A percentile compares a stretch with the other conserved stretches of the same genome.
phyloP scores from a whole-genome alignment of 192 early-diverging fungal species.

The Entomortierella parvispora region DNA sequence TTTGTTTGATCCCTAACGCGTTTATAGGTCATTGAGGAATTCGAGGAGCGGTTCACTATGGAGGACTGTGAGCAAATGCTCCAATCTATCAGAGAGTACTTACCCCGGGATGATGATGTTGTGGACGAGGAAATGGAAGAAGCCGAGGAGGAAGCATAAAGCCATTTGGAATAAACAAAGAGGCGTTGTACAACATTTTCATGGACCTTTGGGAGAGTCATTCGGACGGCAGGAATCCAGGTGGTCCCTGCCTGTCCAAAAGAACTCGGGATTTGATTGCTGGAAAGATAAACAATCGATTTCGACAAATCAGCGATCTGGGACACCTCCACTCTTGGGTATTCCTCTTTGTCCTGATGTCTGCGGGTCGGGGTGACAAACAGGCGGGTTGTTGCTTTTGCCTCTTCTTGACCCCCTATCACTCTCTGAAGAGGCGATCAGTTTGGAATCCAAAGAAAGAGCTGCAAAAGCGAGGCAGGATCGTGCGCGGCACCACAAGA shows the following conservation, averaged over 20 bases:
- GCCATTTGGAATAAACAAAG: background rate
- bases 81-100: constrained; percentile 51
- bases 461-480: too few relatives aligned
- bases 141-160: constrained; percentile 34
- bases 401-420: background rate
- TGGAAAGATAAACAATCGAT: too few relatives aligned
- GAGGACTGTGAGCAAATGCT: constrained; percentile 65
- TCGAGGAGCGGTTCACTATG: constrained; percentile 68
- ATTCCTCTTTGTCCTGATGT: too few relatives aligned
- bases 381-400: background rate
- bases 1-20: background rate
- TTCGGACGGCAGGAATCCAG: too few relatives aligned
- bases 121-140: constrained; percentile 45
- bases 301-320: too few relatives aligned
- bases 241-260: too few relatives aligned
- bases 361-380: background rate
- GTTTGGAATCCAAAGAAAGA: background rate
- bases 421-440: background rate
- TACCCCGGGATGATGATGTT: constrained; percentile 64
- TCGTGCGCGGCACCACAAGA: background rate
- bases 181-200: background rate
- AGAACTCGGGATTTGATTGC: too few relatives aligned
- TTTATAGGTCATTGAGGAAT: constrained; percentile 75
- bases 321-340: too few relatives aligned
- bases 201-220: background rate